Percentiles rank a stretch among this genome's conserved stretches.
Conservation (phyloP, 2,329 filamentous ascomycete genomes). For the Nemania abortiva region DNA sequence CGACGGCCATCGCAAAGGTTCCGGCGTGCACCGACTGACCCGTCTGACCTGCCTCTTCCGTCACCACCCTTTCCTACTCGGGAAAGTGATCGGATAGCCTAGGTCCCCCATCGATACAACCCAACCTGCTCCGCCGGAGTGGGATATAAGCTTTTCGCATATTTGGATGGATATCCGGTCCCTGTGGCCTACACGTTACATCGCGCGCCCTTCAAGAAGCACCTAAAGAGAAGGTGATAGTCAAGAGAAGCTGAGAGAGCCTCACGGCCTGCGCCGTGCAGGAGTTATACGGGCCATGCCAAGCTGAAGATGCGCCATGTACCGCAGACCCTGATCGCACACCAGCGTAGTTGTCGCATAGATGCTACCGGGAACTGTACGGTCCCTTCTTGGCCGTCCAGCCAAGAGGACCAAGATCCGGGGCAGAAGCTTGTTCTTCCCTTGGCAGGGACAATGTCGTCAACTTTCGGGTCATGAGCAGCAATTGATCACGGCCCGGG, state of each 20-base stretch:
- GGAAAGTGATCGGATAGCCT: conserved; percentile 31
- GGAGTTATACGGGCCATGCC: conserved; percentile 4
- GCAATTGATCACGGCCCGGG: background rate
- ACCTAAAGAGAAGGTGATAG: conserved; percentile 35
- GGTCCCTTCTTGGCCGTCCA: conserved; percentile 21
- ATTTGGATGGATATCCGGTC: conserved; percentile 9
- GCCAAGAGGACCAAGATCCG: conserved; percentile 31
- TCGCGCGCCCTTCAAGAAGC: conserved; percentile 13
- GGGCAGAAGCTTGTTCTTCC: conserved; percentile 34
- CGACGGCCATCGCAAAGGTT: conserved; percentile 18
- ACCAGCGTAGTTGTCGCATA: conserved; percentile 1
- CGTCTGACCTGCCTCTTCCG: conserved; percentile 31
- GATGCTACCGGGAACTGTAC: conserved; percentile 13
- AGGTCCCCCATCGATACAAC: conserved; percentile 3
- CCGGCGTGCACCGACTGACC: conserved; percentile 9
- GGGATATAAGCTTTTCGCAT: conserved; percentile 3
- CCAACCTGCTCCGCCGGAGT: conserved; percentile 7
- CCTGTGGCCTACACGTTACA: conserved; percentile 22
- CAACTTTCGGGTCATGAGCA: background rate
- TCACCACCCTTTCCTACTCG: conserved; percentile 32
- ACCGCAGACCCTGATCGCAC: conserved; percentile 22
- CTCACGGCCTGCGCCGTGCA: conserved; percentile 1
- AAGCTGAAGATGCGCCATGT: conserved; percentile 23
- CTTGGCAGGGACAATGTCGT: conserved; percentile 30
- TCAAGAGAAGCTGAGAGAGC: conserved; percentile 18